Conservation (phyloP, 305 asterid genomes). For the Stenogyne calaminthoides region DNA sequence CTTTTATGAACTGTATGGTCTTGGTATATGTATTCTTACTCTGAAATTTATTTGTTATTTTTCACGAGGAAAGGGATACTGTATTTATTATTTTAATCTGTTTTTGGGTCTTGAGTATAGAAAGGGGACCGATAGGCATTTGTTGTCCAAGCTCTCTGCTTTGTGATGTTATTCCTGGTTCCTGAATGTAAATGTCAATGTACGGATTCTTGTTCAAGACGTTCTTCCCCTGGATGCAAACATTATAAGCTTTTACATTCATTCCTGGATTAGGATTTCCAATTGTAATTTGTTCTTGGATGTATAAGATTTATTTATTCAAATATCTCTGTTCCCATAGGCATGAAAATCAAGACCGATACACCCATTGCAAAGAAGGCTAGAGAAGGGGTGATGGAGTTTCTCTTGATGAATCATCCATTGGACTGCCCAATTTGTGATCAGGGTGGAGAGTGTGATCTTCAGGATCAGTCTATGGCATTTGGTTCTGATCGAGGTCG, state of each 20-base stretch:
- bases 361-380: slow-evolving; percentile 97
- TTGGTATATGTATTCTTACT: neutral
- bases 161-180: neutral
- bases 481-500: slow-evolving; percentile 99
- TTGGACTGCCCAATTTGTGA: slow-evolving; percentile 91
- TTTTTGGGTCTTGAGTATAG: neutral
- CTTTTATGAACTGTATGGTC: slow-evolving; percentile 8
- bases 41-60: slow-evolving; percentile 6
- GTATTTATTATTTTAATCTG: neutral
- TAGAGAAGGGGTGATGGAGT: slow-evolving; percentile 98
- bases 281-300: neutral
- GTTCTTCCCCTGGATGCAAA: slow-evolving; percentile 15
- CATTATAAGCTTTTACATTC: slow-evolving; percentile 8
- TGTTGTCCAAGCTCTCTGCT: neutral
- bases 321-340: slow-evolving; percentile 35
- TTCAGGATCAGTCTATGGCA: slow-evolving; percentile 98
- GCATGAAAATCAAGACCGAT: slow-evolving; percentile 96
- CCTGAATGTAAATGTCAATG: neutral
- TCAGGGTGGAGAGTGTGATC: slow-evolving; percentile 99
- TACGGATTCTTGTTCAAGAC: slow-evolving; percentile 2
- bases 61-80: neutral
- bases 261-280: slow-evolving; percentile 7
- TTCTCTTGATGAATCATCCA: slow-evolving; percentile 92
- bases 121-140: neutral
- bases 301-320: slow-evolving; percentile 6